Base-by-base conservation (phyloP, 164 flowering plant species). In the Kingdonia uniflora region DNA sequence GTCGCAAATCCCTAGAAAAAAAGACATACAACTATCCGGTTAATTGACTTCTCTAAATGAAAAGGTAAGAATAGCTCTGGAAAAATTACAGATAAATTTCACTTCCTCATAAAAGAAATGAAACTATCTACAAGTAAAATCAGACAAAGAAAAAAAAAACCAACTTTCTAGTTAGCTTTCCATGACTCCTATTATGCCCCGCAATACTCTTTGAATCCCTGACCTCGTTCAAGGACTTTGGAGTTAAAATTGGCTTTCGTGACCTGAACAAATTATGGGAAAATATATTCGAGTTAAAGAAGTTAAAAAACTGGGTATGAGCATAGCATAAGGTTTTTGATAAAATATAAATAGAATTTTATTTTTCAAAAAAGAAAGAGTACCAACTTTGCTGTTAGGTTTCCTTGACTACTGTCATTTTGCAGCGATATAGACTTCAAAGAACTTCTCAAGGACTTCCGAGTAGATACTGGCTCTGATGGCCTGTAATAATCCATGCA, bases 91-190 rank as follows among this genome's bases (percentile, higher is more conserved):
- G 43, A 38, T 43, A 19, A 13, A 53, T 26, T 38, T 33, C 21
- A 15, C 42, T 6, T 2, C n/a, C n/a, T n/a, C n/a, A n/a, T n/a
- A n/a, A n/a, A n/a, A n/a, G n/a, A n/a, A n/a, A n/a, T n/a, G n/a
- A n/a, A n/a, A n/a, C n/a, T n/a, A n/a, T n/a, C n/a, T n/a, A n/a
- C n/a, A n/a, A n/a, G n/a, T n/a, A n/a, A n/a, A n/a, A n/a, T n/a
- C n/a, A n/a, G n/a, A n/a, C n/a, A n/a, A n/a, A n/a, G n/a, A n/a
- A n/a, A n/a, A n/a, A n/a, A 25, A 55, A 59, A 56, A 75, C 87
- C 59, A 50, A 92, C 98, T 84, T 88, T 60, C 69, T 72, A 5
- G 98, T 88, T 23, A 85, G 22, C 71, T 61, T 79, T 55, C 87
- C 85, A 21, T 69, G 65, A 65, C 63, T 78, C 19, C 45, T 56